A percentile compares a stretch with the other conserved stretches of the same genome.
These are phyloP conservation scores for Chaetomium cochliodes DNA, from an alignment of 495 filamentous ascomycete genomes.

Conservation along the genomic window DNA sequence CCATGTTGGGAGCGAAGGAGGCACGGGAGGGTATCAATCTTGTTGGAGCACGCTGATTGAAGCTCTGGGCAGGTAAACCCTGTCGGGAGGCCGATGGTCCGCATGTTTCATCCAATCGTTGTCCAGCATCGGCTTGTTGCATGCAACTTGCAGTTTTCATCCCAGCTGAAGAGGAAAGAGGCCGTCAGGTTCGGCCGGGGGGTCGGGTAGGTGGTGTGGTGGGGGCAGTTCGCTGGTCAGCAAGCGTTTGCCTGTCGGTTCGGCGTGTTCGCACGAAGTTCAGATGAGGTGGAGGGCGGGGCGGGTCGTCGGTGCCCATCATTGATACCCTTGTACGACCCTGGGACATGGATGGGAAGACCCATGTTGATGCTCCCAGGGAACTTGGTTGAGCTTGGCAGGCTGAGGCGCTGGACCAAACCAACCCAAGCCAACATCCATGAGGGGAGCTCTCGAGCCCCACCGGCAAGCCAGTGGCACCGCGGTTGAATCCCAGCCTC, in stretches of 20 bases:
- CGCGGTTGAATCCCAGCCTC: constrained; percentile 11
- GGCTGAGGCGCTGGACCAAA: constrained; percentile 8
- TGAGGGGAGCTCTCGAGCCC: not conserved
- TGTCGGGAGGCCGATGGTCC: not conserved
- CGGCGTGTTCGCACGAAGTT: not conserved
- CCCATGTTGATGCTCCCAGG: constrained; percentile 7
- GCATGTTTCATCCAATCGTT: constrained; percentile 4
- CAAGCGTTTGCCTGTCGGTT: not conserved
- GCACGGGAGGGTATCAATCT: not conserved
- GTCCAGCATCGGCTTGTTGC: not conserved
- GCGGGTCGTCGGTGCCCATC: not conserved
- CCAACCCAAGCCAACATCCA: no score
- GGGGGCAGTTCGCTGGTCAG: not conserved
- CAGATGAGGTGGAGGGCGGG: constrained; percentile 1
- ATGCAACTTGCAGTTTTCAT: not conserved
- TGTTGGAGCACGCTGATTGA: not conserved
- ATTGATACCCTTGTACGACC: not conserved
- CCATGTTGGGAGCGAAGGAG: not conserved
- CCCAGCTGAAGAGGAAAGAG: constrained; percentile 16
- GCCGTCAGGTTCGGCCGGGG: constrained; percentile 15
- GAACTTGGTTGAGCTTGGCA: constrained; percentile 6
- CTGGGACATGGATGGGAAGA: not conserved
- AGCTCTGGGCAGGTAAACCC: not conserved
- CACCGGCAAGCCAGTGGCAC: constrained; percentile 1
- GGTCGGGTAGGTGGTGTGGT: no score